Evolutionary conservation across 805 yeast species (phyloP).

Genomic region (Lipomyces chichibuensis): DNA sequence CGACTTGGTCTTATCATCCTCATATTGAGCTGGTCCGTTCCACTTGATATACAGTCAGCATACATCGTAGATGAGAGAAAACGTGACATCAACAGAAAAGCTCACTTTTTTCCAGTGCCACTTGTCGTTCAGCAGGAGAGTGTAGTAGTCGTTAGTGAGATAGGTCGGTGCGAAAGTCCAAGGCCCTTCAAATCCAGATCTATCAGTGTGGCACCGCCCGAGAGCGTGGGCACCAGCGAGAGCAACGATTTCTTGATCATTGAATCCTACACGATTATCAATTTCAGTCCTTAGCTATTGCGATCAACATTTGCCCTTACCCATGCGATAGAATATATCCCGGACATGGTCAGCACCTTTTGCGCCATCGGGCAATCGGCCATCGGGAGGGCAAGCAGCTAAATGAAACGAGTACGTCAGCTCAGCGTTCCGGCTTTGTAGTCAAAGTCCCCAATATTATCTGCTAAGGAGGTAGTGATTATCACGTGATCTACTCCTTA

Average conservation of each 20-base stretch:
- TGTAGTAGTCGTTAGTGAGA: constrained; percentile 71
- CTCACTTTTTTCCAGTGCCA: constrained; percentile 53
- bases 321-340: constrained; percentile 57
- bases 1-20: constrained; percentile 51
- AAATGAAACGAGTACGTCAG: background rate
- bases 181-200: constrained; percentile 83
- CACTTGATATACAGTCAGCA: constrained; percentile 46
- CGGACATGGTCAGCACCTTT: constrained; percentile 58
- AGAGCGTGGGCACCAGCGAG: constrained; percentile 64
- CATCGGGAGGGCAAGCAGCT: constrained; percentile 58
- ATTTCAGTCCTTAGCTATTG: background rate
- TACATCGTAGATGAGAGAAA: background rate
- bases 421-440: background rate
- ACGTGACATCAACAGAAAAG: background rate
- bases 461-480: no score
- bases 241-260: constrained; percentile 64
- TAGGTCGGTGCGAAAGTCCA: constrained; percentile 80
- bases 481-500: background rate
- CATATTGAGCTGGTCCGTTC: constrained; percentile 54
- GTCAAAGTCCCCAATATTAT: background rate
- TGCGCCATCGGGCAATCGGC: constrained; percentile 64
- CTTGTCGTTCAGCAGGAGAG: constrained; percentile 56
- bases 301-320: constrained; percentile 6
- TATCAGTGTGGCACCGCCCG: constrained; percentile 64
- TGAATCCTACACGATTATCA: constrained; percentile 50